Percentiles rank a stretch among this genome's conserved stretches.
phyloP scores from a whole-genome alignment of 148 eudicot genomes.

The Simmondsia chinensis region DNA sequence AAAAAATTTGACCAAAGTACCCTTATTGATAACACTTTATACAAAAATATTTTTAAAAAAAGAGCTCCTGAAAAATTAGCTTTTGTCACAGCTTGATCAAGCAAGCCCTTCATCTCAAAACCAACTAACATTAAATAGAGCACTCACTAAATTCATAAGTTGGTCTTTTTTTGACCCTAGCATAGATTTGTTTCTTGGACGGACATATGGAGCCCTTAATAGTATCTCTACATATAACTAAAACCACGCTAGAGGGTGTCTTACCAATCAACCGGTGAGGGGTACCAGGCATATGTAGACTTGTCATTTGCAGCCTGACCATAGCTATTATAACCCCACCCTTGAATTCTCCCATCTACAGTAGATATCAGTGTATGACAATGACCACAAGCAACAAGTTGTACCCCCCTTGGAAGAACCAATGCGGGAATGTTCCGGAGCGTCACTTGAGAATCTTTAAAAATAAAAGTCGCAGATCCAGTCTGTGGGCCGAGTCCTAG shows the following conservation, averaged over 20 bases:
- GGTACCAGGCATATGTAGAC: slow-evolving; percentile 97
- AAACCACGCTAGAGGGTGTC: no score
- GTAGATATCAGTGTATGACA: slow-evolving; percentile 92
- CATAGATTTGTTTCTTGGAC: no score
- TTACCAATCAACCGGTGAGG: slow-evolving; percentile 98
- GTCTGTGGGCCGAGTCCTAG: slow-evolving; percentile 84
- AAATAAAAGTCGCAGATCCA: slow-evolving; percentile 52
- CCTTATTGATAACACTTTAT: no score
- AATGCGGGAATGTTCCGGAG: slow-evolving; percentile 71
- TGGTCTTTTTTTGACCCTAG: no score
- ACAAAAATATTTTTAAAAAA: no score
- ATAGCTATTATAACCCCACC: slow-evolving; percentile 97
- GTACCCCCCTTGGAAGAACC: slow-evolving; percentile 65
- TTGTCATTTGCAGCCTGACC: slow-evolving; percentile 93
- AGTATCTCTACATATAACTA: no score
- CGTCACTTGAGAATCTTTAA: slow-evolving; percentile 54
- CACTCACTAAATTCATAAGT: no score
- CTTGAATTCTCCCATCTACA: slow-evolving; percentile 83
- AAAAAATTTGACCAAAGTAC: neutral
- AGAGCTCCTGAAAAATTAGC: no score
- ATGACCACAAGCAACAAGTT: slow-evolving; percentile 90
- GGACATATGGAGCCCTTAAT: no score
- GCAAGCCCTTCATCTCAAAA: no score
- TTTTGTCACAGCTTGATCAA: no score
- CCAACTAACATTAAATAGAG: no score